A percentile compares a stretch with the other conserved stretches of the same genome.
Evolutionary conservation across 441 rosid genomes (phyloP).

Genomic region (Geranium incanum): DNA sequence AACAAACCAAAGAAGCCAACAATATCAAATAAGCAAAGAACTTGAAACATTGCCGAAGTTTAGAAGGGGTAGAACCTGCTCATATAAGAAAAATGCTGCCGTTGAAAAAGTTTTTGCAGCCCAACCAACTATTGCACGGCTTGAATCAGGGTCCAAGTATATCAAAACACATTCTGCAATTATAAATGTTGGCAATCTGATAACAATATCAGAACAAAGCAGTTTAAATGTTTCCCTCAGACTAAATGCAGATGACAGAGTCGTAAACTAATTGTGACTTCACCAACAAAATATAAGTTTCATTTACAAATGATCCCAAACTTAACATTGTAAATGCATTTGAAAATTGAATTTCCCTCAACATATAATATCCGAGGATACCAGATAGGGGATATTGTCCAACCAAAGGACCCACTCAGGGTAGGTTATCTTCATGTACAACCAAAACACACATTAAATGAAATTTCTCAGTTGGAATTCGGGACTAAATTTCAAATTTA

Average conservation of each 20-base stretch:
- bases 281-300: no score
- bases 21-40: background rate
- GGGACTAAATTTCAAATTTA: background rate
- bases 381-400: no score
- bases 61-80: conserved; percentile 55
- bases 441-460: background rate
- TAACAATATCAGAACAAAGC: conserved; percentile 49
- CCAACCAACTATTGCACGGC: conserved; percentile 68
- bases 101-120: conserved; percentile 64
- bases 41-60: background rate
- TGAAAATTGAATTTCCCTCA: no score
- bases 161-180: conserved; percentile 98
- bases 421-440: background rate
- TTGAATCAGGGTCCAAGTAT: conserved; percentile 85
- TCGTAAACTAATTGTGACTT: no score
- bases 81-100: conserved; percentile 78
- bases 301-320: no score
- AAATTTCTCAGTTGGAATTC: background rate
- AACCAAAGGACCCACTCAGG: background rate
- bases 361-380: no score
- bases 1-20: conserved; percentile 2
- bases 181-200: conserved; percentile 96
- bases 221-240: conserved; percentile 21
- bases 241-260: conserved; percentile 17
- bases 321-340: no score